Conservation (phyloP, 2,329 filamentous ascomycete species). For the Phialocephala sp. region DNA sequence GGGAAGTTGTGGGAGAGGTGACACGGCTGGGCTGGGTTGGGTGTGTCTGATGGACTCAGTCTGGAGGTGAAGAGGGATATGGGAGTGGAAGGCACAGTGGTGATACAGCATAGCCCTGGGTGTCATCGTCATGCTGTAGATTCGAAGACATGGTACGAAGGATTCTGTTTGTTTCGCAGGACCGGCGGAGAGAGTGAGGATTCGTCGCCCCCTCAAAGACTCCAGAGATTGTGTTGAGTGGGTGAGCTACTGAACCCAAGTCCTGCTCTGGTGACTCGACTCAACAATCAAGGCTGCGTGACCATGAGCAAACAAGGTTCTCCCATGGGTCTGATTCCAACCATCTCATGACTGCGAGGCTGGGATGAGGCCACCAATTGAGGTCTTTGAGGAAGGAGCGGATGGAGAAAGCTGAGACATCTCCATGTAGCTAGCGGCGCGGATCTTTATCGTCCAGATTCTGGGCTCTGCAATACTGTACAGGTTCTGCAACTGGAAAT, state of each 20-base stretch:
- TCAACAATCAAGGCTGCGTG: background rate
- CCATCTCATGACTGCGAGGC: constrained; percentile 3
- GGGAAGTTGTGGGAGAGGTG: too few species aligned
- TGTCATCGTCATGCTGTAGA: background rate
- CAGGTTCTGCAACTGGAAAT: background rate
- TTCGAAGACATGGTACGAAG: background rate
- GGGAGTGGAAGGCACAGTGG: background rate
- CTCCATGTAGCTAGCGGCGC: background rate
- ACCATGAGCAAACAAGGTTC: background rate
- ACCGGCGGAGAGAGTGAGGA: background rate
- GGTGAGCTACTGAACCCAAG: background rate
- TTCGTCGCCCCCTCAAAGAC: background rate
- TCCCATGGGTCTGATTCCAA: background rate
- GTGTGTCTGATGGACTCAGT: too few species aligned
- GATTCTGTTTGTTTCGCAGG: background rate
- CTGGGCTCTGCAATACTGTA: background rate
- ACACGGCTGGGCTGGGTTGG: background rate
- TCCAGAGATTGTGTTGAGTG: background rate
- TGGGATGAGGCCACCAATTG: constrained; percentile 3
- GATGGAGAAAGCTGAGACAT: background rate
- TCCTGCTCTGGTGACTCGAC: constrained; percentile 1
- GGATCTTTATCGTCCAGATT: background rate
- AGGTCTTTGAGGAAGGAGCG: background rate
- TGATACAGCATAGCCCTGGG: background rate
- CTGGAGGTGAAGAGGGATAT: background rate